Conservation (phyloP, 2,329 filamentous ascomycete genomes). For the Exophiala bonariae region DNA sequence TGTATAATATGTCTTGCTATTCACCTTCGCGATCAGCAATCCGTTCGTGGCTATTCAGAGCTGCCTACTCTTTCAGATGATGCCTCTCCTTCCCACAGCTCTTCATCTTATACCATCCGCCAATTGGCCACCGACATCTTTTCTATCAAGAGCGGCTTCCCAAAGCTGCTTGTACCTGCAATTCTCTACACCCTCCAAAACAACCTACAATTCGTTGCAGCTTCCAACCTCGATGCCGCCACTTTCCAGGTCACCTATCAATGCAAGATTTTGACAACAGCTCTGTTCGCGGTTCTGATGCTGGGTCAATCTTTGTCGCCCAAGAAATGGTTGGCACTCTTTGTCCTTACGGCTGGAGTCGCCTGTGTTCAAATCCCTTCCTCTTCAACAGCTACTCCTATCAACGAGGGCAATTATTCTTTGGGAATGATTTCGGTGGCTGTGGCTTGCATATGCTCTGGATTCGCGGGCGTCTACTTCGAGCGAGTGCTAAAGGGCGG, state of each 20-base stretch:
- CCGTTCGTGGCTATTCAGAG: conserved; percentile 9
- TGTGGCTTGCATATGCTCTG: conserved; percentile 75
- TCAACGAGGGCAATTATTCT: conserved; percentile 54
- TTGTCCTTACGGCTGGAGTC: conserved; percentile 78
- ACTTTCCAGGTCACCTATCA: conserved; percentile 94
- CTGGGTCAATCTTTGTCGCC: conserved; percentile 68
- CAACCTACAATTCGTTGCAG: conserved; percentile 83
- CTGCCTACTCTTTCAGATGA: conserved; percentile 15
- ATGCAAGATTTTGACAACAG: conserved; percentile 88
- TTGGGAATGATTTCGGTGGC: conserved; percentile 65
- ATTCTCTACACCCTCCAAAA: conserved; percentile 88
- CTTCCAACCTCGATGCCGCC: conserved; percentile 86
- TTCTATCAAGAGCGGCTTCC: conserved; percentile 74
- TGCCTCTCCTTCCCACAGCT: conserved; percentile 29
- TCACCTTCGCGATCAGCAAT: conserved; percentile 69
- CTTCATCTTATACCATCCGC: conserved; percentile 68
- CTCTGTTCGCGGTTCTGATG: conserved; percentile 79
- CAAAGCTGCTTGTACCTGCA: conserved; percentile 85
- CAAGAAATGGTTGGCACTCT: conserved; percentile 77
- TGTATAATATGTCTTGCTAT: conserved; percentile 80
- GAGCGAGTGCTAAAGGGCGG: conserved; percentile 88
- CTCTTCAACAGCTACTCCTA: conserved; percentile 52
- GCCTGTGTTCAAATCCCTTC: conserved; percentile 80
- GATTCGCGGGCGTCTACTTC: conserved; percentile 69
- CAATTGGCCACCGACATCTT: conserved; percentile 81